These are phyloP conservation scores for Curvularia sp. DNA, from an alignment of 2,329 filamentous ascomycete genomes.

Conservation along the genomic window DNA sequence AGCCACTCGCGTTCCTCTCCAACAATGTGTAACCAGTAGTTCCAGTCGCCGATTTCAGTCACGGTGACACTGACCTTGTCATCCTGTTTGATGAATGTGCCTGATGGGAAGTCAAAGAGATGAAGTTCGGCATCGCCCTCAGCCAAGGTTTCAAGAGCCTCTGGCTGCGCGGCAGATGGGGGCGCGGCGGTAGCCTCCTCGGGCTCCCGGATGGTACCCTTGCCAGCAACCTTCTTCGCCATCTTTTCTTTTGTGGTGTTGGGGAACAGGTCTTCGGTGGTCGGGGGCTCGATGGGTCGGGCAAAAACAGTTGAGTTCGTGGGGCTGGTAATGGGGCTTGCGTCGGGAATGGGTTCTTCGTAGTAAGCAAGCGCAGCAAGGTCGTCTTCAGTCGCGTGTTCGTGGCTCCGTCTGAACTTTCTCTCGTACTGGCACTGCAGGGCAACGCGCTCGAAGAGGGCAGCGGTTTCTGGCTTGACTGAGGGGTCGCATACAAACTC, in stretches of 20 bases:
- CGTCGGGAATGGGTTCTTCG: constrained; percentile 66
- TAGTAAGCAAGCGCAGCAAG: constrained; percentile 82
- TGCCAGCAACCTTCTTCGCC: constrained; percentile 50
- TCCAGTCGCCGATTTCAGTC: constrained; percentile 86
- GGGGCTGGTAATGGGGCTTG: constrained; percentile 63
- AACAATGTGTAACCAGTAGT: constrained; percentile 92
- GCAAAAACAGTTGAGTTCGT: constrained; percentile 46
- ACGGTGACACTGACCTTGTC: constrained; percentile 77
- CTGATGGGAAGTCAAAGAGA: constrained; percentile 87
- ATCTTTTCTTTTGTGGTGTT: constrained; percentile 52
- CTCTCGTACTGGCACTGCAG: constrained; percentile 97
- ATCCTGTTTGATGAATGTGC: constrained; percentile 84
- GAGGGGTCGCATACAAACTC: constrained; percentile 93
- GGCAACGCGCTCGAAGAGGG: constrained; percentile 81
- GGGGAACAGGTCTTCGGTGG: constrained; percentile 45
- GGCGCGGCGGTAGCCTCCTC: constrained; percentile 65
- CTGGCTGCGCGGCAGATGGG: constrained; percentile 67
- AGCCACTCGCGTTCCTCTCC: constrained; percentile 82
- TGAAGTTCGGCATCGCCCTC: constrained; percentile 85
- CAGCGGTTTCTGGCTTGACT: constrained; percentile 72
- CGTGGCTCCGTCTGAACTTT: constrained; percentile 82
- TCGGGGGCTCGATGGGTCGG: constrained; percentile 37
- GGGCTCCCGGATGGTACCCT: constrained; percentile 39
- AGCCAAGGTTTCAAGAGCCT: constrained; percentile 73
- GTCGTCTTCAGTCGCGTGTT: constrained; percentile 81